A percentile compares a stretch with the other conserved stretches of the same genome.
These are phyloP conservation scores for Claviceps sp. DNA, from an alignment of 2,329 filamentous ascomycete genomes.

Conservation along the genomic window DNA sequence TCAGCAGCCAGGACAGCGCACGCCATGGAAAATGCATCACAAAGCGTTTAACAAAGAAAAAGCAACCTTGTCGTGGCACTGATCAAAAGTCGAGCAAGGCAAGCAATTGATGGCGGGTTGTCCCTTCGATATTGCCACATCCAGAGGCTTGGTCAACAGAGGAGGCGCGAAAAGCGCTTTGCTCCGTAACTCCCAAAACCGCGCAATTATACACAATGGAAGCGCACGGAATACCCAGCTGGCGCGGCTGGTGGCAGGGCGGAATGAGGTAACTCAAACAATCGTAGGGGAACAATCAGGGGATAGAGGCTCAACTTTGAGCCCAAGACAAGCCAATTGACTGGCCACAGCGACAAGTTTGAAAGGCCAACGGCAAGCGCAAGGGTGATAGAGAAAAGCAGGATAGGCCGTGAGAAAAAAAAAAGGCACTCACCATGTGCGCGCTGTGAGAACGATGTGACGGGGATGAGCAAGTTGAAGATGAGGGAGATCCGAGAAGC, in stretches of 20 bases:
- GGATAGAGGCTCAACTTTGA: not conserved
- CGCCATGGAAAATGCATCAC: not conserved
- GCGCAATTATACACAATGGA: not conserved
- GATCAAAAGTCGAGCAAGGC: not conserved
- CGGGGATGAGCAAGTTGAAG: not conserved
- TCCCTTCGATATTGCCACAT: not conserved
- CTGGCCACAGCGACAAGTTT: not conserved
- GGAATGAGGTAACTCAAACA: not conserved
- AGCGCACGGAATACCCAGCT: not conserved
- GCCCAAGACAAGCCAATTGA: not conserved
- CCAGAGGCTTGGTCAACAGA: not conserved
- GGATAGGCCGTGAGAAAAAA: not conserved
- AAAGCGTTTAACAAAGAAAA: not conserved
- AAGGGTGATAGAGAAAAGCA: not conserved
- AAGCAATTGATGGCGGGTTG: not conserved
- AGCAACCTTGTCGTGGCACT: not conserved
- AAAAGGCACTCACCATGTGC: slow-evolving; percentile 2
- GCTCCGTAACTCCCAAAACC: not conserved
- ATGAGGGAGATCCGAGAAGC: not conserved
- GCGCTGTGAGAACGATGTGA: not conserved
- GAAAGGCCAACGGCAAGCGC: not conserved
- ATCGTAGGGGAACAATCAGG: not conserved
- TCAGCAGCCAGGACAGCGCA: not conserved
- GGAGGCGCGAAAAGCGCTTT: not conserved
- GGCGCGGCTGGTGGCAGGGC: not conserved